Percentiles rank a stretch among this genome's conserved stretches.
Evolutionary conservation across 768 basidiomycete genomes (phyloP).

Genomic region (Asterophora lycoperdoides): DNA sequence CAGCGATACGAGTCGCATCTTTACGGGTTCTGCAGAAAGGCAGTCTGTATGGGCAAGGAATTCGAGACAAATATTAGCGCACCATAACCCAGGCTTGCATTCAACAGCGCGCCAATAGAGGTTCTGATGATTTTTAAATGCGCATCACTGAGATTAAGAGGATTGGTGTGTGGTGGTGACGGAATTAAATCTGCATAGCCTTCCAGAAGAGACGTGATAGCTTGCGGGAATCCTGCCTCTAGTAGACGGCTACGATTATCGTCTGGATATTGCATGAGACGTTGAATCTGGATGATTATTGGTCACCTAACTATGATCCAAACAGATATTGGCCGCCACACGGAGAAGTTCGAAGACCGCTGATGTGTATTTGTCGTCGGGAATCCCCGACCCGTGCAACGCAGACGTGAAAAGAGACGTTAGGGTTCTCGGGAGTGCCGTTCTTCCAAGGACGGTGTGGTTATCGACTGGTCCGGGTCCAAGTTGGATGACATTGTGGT

Average conservation of each 20-base stretch:
- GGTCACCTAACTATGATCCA: constrained; percentile 67
- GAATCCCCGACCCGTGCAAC: constrained; percentile 44
- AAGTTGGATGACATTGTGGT: constrained; percentile 10
- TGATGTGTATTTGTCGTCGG: constrained; percentile 40
- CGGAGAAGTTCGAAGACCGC: constrained; percentile 68
- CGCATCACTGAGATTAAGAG: constrained; percentile 49
- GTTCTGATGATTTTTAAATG: constrained; percentile 75
- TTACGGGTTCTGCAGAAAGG: constrained; percentile 57
- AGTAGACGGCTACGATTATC: constrained; percentile 69
- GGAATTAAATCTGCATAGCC: constrained; percentile 54
- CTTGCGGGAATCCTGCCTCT: constrained; percentile 66
- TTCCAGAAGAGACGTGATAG: constrained; percentile 62
- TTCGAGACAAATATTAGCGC: constrained; percentile 16
- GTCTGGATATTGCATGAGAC: constrained; percentile 39
- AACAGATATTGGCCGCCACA: constrained; percentile 78
- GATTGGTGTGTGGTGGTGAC: constrained; percentile 28
- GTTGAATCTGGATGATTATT: neutral
- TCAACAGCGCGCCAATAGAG: constrained; percentile 73
- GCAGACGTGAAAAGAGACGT: constrained; percentile 56
- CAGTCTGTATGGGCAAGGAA: neutral
- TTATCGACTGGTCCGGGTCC: constrained; percentile 51
- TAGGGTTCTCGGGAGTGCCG: constrained; percentile 60
- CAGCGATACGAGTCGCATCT: constrained; percentile 59
- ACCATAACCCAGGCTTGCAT: constrained; percentile 78
- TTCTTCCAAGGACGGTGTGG: constrained; percentile 64